Conservation (phyloP, 495 filamentous ascomycete genomes). For the Pyrenula massariospora region DNA sequence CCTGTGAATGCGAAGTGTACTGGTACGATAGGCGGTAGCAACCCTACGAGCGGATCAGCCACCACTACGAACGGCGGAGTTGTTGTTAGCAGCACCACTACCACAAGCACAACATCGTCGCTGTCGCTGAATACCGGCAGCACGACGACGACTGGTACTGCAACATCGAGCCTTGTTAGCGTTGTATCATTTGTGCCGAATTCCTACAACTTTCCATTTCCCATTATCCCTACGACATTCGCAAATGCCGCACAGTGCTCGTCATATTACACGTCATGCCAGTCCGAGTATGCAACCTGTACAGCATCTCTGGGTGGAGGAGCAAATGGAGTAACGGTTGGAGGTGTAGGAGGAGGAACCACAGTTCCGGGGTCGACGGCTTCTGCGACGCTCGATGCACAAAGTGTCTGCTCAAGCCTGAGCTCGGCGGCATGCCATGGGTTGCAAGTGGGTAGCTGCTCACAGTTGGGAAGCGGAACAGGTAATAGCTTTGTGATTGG, state of each 20-base stretch:
- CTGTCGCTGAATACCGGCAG: conserved; percentile 5
- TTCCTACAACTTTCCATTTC: conserved; percentile 45
- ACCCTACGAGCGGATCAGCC: conserved; percentile 12
- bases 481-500: conserved; percentile 15
- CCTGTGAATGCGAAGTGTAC: conserved; percentile 49
- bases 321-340: conserved; percentile 31
- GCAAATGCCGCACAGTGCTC: conserved; percentile 50
- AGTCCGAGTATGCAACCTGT: conserved; percentile 51
- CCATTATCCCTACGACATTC: conserved; percentile 56
- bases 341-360: conserved; percentile 38
- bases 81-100: conserved; percentile 23
- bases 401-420: conserved; percentile 54
- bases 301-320: conserved; percentile 41
- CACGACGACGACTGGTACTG: conserved; percentile 25
- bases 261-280: conserved; percentile 53
- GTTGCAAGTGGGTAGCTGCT: conserved; percentile 42
- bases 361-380: conserved; percentile 48
- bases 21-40: conserved; percentile 33
- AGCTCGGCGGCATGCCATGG: conserved; percentile 49
- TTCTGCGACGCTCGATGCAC: conserved; percentile 34
- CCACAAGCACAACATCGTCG: conserved; percentile 5
- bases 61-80: conserved; percentile 21
- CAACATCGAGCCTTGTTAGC: conserved; percentile 20
- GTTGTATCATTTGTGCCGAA: conserved; percentile 22
- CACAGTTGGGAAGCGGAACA: conserved; percentile 21